Conservation (phyloP, 78 protist species). For the Chrysochromulina tobinii region DNA sequence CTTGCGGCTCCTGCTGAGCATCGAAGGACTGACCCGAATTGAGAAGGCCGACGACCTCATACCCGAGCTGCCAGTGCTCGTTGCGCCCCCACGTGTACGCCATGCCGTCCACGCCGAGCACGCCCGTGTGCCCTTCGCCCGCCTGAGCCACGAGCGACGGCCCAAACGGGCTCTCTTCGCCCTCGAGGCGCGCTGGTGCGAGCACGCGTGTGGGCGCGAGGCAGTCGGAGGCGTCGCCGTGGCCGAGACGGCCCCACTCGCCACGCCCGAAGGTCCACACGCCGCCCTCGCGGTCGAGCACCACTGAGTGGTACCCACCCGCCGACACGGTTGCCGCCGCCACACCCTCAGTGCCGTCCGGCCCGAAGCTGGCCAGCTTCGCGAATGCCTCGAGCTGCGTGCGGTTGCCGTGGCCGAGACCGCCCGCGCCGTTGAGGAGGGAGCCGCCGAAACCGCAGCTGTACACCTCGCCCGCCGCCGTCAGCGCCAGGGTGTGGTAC, state of each 20-base stretch:
- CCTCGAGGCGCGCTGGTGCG: background rate
- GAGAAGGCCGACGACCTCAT: background rate
- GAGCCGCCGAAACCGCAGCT: background rate
- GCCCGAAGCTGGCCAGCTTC: background rate
- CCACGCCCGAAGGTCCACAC: background rate
- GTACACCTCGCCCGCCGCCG: background rate
- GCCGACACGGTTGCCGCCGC: background rate
- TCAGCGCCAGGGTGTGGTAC: background rate
- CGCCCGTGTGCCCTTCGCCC: background rate
- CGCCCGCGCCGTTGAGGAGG: background rate
- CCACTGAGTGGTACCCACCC: background rate
- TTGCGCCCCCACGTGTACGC: constrained; percentile 5
- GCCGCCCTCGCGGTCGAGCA: background rate
- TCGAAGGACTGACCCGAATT: constrained; percentile 8
- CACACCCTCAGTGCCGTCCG: background rate
- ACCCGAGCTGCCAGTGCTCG: constrained; percentile 19
- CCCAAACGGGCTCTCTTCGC: too few species aligned
- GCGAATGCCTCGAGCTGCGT: background rate
- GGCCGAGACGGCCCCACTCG: constrained; percentile 25
- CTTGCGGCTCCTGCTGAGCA: background rate
- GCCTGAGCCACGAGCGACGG: background rate
- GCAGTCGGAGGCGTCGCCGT: background rate
- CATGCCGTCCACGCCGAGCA: background rate
- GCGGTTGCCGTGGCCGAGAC: constrained; percentile 2
- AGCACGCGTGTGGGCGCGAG: background rate